Evolutionary conservation across 345 rosid species (phyloP).

Genomic region (Toxicodendron radicans): DNA sequence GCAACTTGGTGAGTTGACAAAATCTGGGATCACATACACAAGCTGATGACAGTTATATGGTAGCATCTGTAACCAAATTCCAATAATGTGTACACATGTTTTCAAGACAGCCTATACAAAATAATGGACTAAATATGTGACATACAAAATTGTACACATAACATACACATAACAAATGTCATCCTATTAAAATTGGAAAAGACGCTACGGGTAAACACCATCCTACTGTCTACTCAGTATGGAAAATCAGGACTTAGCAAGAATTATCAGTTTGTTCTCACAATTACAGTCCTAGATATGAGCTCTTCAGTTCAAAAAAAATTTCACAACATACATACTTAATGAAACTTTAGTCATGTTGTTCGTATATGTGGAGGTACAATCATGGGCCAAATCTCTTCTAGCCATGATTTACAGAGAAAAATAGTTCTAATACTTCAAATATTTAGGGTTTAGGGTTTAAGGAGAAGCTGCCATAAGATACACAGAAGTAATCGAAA

Average conservation of each 20-base stretch:
- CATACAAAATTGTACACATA: neutral
- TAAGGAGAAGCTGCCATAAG: no score
- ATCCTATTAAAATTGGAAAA: neutral
- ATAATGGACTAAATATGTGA: neutral
- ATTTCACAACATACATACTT: neutral
- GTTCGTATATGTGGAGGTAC: neutral
- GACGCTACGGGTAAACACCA: neutral
- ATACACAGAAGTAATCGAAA: neutral
- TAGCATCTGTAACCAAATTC: no score
- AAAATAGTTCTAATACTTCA: neutral
- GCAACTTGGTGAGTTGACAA: no score
- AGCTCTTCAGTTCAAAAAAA: neutral
- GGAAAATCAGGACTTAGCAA: neutral
- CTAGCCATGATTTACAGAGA: neutral
- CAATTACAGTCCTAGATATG: neutral
- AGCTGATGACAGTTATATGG: no score
- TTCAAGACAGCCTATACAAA: neutral
- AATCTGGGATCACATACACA: no score
- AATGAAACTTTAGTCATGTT: neutral
- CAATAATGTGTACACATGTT: no score
- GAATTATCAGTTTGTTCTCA: conserved; percentile 1
- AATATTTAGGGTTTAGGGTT: neutral
- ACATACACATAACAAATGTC: neutral
- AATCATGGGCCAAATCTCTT: neutral
- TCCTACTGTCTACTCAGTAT: neutral